A percentile compares a stretch with the other conserved stretches of the same genome.
These are phyloP conservation scores for Apostasia ramifera DNA, from an alignment of 106 monocot genomes.

Conservation along the genomic window DNA sequence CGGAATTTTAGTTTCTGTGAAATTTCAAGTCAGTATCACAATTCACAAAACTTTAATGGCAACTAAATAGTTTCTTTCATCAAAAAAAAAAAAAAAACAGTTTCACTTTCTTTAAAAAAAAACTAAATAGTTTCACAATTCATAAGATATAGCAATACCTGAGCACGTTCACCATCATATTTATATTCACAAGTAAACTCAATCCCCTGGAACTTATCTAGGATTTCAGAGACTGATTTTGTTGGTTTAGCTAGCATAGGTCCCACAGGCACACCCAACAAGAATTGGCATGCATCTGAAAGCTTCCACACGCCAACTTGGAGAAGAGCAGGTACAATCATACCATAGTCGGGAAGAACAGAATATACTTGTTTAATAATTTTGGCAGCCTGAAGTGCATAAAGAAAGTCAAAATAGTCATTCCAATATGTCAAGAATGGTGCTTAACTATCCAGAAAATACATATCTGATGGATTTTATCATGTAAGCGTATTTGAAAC, in stretches of 20 bases:
- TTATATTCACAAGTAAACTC: constrained; percentile 97
- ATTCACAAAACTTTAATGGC: not conserved
- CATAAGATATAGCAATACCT: constrained; percentile 35
- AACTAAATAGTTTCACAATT: constrained; percentile 1
- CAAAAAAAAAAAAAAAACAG: no score
- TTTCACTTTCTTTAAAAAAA: not conserved
- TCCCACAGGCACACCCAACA: constrained; percentile 87
- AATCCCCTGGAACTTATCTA: constrained; percentile 93
- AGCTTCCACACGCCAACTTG: constrained; percentile 80
- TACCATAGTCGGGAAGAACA: constrained; percentile 86
- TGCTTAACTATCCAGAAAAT: no score
- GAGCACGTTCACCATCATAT: constrained; percentile 98
- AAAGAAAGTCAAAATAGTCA: not conserved
- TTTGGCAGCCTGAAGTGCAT: constrained; percentile 54
- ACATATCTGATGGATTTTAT: no score
- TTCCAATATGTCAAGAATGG: no score
- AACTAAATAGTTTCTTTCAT: no score
- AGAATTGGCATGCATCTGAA: constrained; percentile 74
- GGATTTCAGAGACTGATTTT: constrained; percentile 91
- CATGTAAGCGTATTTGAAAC: no score
- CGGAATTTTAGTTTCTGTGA: not conserved
- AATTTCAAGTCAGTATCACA: not conserved
- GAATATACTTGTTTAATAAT: constrained; percentile 97
- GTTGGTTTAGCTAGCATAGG: constrained; percentile 99
- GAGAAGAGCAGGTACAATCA: constrained; percentile 77